These are phyloP conservation scores for Onygenales sp. DNA, from an alignment of 2,329 filamentous ascomycete genomes.

Conservation along the genomic window DNA sequence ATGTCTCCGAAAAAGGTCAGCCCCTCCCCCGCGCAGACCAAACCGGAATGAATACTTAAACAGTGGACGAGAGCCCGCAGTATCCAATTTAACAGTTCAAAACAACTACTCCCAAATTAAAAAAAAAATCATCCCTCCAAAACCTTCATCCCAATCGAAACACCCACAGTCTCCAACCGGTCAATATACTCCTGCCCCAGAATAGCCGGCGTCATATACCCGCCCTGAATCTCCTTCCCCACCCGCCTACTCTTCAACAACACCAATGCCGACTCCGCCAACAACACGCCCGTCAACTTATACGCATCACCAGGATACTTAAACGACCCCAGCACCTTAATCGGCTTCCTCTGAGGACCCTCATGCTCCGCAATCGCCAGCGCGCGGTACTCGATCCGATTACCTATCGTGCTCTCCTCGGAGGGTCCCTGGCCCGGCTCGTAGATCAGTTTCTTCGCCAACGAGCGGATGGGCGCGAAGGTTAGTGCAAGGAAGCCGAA, in stretches of 20 bases:
- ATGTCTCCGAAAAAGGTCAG: no score
- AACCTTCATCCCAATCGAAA: conserved; percentile 31
- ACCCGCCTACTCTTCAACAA: conserved; percentile 33
- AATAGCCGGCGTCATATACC: conserved; percentile 40
- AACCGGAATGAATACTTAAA: no score
- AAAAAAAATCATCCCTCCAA: conserved; percentile 20
- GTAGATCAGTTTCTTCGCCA: conserved; percentile 38
- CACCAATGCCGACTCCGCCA: conserved; percentile 37
- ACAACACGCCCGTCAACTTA: conserved; percentile 32
- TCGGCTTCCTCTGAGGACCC: conserved; percentile 14
- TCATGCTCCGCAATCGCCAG: conserved; percentile 34
- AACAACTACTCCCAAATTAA: not conserved
- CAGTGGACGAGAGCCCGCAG: no score
- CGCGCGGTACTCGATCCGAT: conserved; percentile 35
- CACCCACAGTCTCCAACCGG: conserved; percentile 34
- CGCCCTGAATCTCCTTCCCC: conserved; percentile 32
- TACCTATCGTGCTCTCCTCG: conserved; percentile 31
- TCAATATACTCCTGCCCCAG: conserved; percentile 39
- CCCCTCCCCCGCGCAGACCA: no score
- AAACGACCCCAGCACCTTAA: conserved; percentile 34
- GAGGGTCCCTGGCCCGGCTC: conserved; percentile 43
- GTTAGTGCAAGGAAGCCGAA: conserved; percentile 38
- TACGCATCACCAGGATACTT: conserved; percentile 35
- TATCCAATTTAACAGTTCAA: not conserved
- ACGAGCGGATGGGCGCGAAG: conserved; percentile 44